phyloP scores from a whole-genome alignment of 306 rosid species.

The Rosa rugosa region DNA sequence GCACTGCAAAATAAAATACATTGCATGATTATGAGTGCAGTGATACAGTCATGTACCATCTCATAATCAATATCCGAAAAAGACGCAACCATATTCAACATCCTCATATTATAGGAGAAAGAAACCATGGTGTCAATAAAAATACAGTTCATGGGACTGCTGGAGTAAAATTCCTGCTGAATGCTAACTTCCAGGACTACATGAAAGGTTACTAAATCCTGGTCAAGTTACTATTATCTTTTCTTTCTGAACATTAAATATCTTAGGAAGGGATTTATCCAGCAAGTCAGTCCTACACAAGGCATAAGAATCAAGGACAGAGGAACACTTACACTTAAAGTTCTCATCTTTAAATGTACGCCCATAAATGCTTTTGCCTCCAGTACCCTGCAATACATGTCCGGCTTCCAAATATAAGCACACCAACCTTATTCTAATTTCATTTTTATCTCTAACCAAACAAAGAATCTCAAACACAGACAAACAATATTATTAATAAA shows the following conservation, averaged over 20 bases:
- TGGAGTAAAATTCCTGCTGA: neutral
- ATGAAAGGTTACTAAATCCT: neutral
- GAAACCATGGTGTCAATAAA: slow-evolving; percentile 1
- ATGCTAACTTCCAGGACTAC: neutral
- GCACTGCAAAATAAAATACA: slow-evolving; percentile 47
- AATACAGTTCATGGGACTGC: neutral
- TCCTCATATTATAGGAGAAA: neutral
- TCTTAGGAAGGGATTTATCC: neutral
- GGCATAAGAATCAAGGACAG: slow-evolving; percentile 10
- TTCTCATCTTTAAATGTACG: slow-evolving; percentile 97
- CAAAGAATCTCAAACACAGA: neutral
- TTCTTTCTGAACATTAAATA: neutral
- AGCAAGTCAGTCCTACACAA: neutral
- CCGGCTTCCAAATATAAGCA: slow-evolving; percentile 21
- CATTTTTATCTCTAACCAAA: neutral
- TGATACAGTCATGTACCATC: neutral
- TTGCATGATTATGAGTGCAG: slow-evolving; percentile 24
- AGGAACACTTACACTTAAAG: slow-evolving; percentile 66
- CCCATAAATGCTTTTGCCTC: slow-evolving; percentile 95
- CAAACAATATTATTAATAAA: no score
- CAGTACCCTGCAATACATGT: slow-evolving; percentile 67
- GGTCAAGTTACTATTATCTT: neutral
- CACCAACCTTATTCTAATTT: neutral
- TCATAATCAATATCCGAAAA: neutral
- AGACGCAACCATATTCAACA: neutral